Base-by-base conservation (phyloP, 2,329 filamentous ascomycete genomes). In the Penicillium expansum region DNA sequence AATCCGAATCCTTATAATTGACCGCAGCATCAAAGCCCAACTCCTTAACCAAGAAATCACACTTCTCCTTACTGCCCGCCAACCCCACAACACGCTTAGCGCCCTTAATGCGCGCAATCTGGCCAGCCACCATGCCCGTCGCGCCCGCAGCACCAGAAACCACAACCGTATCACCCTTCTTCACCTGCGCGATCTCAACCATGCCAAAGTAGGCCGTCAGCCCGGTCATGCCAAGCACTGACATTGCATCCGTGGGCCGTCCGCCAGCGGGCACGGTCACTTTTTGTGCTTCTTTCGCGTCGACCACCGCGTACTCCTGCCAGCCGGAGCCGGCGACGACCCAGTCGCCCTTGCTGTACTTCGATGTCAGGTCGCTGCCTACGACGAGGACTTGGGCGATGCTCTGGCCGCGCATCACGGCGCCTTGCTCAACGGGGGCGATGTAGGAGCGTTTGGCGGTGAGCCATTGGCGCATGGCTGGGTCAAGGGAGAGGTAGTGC, bases 171-270 rank as follows among this genome's bases (percentile, higher is more conserved):
- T 92, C 88, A 5, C 88, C 88, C 0, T 82, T 72, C 71, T 87
- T 85, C 39, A 88, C 83, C 54, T 87, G 77, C 3, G 84, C 89
- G 44, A 92, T 83, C 54, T 88, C 82, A 30, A 83, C 72, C 69
- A 92, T 83, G 20, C 90, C 89, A 61, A 90, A 89, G 75, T 90
- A 92, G 2, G 89, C 89, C 0, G 90, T 92, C 60, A 92, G 65
- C 2, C 87, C 87, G 0, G 88, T 90, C 71, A 85, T 76, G 13
- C 89, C 89, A 35, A 82, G 76, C 24, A 83, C 81, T 5, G 85
- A 84, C 52, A 88, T 76, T 13, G 84, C 80, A 69, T 90, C 86
- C 14, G 85, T 86, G 20, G 77, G 74, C 14, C 74, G 74, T n/a
- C 78, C 78, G 16, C 78, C 78, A 9, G 70, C 54, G 0, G 80